phyloP scores from a whole-genome alignment of 495 filamentous ascomycete species.

The Halenospora varia region DNA sequence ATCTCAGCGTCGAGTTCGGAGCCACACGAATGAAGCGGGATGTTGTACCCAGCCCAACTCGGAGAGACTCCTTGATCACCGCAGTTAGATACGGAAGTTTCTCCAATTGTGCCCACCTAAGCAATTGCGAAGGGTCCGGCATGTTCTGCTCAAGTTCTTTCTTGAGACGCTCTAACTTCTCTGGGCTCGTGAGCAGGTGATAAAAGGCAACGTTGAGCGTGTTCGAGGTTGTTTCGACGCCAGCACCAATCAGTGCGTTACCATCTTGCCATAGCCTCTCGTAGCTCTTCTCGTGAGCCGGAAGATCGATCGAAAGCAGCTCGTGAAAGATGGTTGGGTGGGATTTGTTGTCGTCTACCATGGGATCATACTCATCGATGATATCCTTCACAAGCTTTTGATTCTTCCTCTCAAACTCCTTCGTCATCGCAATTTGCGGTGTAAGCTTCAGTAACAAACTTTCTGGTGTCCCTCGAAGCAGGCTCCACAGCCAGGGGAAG shows the following conservation, averaged over 20 bases:
- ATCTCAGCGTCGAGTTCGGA: conserved; percentile 10
- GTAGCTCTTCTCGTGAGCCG: conserved; percentile 22
- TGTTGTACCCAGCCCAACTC: conserved; percentile 36
- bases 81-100: conserved; percentile 10
- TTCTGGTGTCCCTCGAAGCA: not conserved
- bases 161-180: conserved; percentile 25
- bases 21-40: conserved; percentile 30
- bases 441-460: not conserved
- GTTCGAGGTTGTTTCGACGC: conserved; percentile 22
- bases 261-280: conserved; percentile 27
- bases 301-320: conserved; percentile 7
- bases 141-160: conserved; percentile 22
- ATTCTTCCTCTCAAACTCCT: not conserved
- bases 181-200: conserved; percentile 27
- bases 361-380: not conserved
- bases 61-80: conserved; percentile 31
- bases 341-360: not conserved
- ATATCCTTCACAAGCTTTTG: not conserved
- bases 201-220: conserved; percentile 29
- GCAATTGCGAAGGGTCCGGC: conserved; percentile 9
- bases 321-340: conserved; percentile 8
- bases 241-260: conserved; percentile 24
- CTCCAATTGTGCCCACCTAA: conserved; percentile 31
- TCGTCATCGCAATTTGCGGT: not conserved
- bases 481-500: not conserved